Evolutionary conservation across 768 basidiomycete species (phyloP).

Genomic region (Naganishia kalamii): DNA sequence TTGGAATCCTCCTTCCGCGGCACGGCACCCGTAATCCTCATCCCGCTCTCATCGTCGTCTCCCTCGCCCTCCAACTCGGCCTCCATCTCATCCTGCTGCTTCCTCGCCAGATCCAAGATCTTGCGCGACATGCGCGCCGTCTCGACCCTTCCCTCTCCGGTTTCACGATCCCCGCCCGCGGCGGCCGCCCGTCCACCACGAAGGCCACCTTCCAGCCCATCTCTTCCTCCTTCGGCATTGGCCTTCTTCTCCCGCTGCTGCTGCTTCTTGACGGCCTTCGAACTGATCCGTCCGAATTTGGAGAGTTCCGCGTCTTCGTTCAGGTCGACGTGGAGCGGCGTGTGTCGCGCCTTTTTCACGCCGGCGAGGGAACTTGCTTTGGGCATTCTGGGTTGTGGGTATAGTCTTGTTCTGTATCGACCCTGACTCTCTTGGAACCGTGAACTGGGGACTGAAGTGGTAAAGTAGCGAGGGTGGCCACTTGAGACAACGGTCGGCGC

Average conservation of each 20-base stretch:
- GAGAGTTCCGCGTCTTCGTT: slow-evolving; percentile 67
- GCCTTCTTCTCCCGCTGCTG: slow-evolving; percentile 52
- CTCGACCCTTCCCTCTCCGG: slow-evolving; percentile 48
- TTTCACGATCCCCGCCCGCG: slow-evolving; percentile 56
- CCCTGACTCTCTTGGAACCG: too few species aligned
- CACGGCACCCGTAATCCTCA: slow-evolving; percentile 35
- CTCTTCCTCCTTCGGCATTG: slow-evolving; percentile 45
- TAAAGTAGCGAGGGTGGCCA: neutral
- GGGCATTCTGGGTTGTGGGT: slow-evolving; percentile 14
- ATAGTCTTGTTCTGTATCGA: neutral
- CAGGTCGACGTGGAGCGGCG: slow-evolving; percentile 79
- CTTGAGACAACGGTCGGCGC: neutral
- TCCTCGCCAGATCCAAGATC: slow-evolving; percentile 84
- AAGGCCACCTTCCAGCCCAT: slow-evolving; percentile 1
- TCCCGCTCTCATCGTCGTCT: slow-evolving; percentile 32
- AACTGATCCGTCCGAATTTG: slow-evolving; percentile 67
- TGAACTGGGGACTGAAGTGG: neutral
- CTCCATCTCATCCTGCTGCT: slow-evolving; percentile 85
- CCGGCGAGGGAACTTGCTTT: slow-evolving; percentile 24
- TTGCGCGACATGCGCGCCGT: slow-evolving; percentile 59
- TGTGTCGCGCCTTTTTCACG: slow-evolving; percentile 55
- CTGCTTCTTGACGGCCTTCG: slow-evolving; percentile 49
- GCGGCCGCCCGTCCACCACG: neutral
- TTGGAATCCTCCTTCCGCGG: slow-evolving; percentile 25
- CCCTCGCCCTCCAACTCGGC: slow-evolving; percentile 24